phyloP scores from a whole-genome alignment of 2,329 filamentous ascomycete genomes.

The Aspergillus vadensis region DNA sequence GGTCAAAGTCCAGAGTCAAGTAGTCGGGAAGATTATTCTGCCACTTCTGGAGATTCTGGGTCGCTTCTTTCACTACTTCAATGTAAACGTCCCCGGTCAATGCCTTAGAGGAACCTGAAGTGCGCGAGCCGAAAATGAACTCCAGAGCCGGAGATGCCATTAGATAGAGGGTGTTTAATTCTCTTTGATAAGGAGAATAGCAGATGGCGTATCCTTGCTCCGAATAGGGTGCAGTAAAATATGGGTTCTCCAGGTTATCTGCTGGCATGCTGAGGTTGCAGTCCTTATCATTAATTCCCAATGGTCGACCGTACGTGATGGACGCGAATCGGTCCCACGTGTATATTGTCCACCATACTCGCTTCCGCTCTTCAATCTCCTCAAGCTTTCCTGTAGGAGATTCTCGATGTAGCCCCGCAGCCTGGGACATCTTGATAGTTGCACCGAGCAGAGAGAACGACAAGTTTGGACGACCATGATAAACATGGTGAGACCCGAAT shows the following conservation, averaged over 20 bases:
- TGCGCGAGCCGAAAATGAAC: conserved; percentile 28
- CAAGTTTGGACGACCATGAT: conserved; percentile 46
- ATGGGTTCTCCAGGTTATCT: conserved; percentile 36
- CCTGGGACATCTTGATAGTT: conserved; percentile 41
- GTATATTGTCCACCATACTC: conserved; percentile 48
- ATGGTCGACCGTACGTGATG: conserved; percentile 44
- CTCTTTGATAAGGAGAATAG: conserved; percentile 29
- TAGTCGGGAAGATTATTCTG: conserved; percentile 18
- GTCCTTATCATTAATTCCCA: conserved; percentile 47
- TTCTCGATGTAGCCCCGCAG: conserved; percentile 38
- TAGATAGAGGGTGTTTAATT: conserved; percentile 28
- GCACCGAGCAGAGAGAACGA: conserved; percentile 44
- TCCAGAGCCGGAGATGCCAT: conserved; percentile 28
- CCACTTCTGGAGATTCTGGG: conserved; percentile 24
- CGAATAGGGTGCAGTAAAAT: conserved; percentile 21
- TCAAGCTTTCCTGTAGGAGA: conserved; percentile 23
- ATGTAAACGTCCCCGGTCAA: conserved; percentile 23
- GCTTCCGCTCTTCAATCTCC: conserved; percentile 40
- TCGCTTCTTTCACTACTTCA: conserved; percentile 21
- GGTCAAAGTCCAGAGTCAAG: conserved; percentile 21
- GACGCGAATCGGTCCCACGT: conserved; percentile 48
- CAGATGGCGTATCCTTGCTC: conserved; percentile 15
- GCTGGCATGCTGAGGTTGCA: conserved; percentile 39
- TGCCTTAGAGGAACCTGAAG: conserved; percentile 20
- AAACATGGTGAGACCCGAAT: conserved; percentile 45